Percentiles rank a stretch among this genome's conserved stretches.
phyloP scores from a whole-genome alignment of 441 rosid genomes.

The Biscutella laevigata region DNA sequence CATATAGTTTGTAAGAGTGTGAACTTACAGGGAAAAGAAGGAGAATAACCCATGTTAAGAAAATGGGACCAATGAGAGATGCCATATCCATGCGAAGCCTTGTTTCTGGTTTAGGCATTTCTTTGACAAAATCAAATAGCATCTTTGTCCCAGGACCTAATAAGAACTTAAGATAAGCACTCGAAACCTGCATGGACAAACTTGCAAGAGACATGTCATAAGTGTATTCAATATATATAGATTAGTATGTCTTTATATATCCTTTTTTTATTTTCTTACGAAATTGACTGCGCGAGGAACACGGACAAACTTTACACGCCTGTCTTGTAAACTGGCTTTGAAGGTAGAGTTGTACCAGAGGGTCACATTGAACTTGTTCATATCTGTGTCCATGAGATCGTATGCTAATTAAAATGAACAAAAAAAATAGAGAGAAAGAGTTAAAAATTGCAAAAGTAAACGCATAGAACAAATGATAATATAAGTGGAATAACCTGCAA shows the following conservation, averaged over 20 bases:
- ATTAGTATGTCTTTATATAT: no score
- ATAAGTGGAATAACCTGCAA: constrained; percentile 44
- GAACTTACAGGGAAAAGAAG: constrained; percentile 65
- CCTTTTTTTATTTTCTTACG: no score
- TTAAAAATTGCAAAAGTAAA: not conserved
- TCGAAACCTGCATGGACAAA: constrained; percentile 85
- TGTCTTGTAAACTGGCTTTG: constrained; percentile 25
- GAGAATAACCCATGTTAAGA: constrained; percentile 37
- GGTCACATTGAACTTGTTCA: constrained; percentile 47
- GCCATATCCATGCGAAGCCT: constrained; percentile 48
- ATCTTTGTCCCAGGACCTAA: constrained; percentile 51
- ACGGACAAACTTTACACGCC: constrained; percentile 36
- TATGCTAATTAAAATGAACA: constrained; percentile 44
- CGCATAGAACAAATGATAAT: not conserved
- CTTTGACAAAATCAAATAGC: constrained; percentile 66
- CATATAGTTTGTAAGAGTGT: not conserved
- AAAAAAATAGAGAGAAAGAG: constrained; percentile 18
- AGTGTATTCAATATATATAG: no score
- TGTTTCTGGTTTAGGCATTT: constrained; percentile 60
- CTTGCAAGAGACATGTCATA: no score
- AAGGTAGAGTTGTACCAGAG: constrained; percentile 69
- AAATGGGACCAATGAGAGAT: constrained; percentile 71
- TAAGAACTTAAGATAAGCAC: constrained; percentile 59
- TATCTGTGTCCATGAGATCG: constrained; percentile 66
- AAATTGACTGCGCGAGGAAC: constrained; percentile 68